Percentiles rank a stretch among this genome's conserved stretches.
phyloP scores from a whole-genome alignment of 2,329 filamentous ascomycete genomes.

The Penicillium brasilianum region DNA sequence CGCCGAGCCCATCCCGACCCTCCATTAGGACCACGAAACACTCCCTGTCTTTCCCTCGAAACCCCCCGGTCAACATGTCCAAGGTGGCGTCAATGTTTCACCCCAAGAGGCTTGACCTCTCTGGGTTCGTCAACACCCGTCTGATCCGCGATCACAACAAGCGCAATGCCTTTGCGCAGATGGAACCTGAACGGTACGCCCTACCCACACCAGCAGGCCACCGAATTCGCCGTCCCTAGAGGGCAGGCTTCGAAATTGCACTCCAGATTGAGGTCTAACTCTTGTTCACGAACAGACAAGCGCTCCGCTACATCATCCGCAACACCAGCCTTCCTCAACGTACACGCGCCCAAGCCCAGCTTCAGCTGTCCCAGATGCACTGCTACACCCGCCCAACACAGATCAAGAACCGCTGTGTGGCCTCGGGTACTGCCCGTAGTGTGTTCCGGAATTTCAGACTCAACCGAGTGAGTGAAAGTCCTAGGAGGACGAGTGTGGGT shows the following conservation, averaged over 20 bases:
- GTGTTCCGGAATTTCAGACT: constrained; percentile 93
- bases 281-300: constrained; percentile 68
- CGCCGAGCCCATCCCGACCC: constrained; percentile 25
- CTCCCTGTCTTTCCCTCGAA: constrained; percentile 8
- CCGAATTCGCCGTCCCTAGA: too few species aligned
- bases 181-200: constrained; percentile 82
- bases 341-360: constrained; percentile 86
- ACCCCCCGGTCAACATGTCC: constrained; percentile 28
- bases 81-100: constrained; percentile 74
- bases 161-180: constrained; percentile 85
- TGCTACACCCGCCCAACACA: constrained; percentile 91
- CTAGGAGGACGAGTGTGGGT: background rate
- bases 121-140: constrained; percentile 83
- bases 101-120: constrained; percentile 86
- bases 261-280: background rate
- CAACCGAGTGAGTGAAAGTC: constrained; percentile 72
- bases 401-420: constrained; percentile 90
- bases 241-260: too few species aligned
- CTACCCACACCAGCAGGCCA: background rate
- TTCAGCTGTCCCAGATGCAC: constrained; percentile 94
- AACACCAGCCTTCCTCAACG: constrained; percentile 85
- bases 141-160: constrained; percentile 95
- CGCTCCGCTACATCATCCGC: constrained; percentile 87
- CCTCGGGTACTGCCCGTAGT: constrained; percentile 88
- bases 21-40: constrained; percentile 18